These are phyloP conservation scores for Calonectria naviculata DNA, from an alignment of 2,329 filamentous ascomycete genomes.

Conservation along the genomic window DNA sequence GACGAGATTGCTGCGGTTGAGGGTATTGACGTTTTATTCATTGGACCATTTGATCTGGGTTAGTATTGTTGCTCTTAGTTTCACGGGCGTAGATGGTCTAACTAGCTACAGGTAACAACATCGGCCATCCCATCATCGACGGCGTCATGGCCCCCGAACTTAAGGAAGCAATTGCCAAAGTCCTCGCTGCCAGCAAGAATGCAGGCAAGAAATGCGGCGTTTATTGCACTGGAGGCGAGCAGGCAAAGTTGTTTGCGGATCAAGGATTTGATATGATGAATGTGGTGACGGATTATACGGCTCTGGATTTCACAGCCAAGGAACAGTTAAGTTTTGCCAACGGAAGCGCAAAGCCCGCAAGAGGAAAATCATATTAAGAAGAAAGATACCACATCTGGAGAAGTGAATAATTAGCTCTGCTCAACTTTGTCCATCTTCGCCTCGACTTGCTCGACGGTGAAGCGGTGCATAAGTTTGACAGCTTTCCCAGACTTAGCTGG, in stretches of 20 bases:
- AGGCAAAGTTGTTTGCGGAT: slow-evolving; percentile 64
- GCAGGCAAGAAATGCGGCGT: slow-evolving; percentile 76
- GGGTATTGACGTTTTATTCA: slow-evolving; percentile 72
- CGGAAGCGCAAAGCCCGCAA: slow-evolving; percentile 50
- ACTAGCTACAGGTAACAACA: slow-evolving; percentile 61
- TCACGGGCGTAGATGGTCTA: neutral
- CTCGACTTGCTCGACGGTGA: slow-evolving; percentile 74
- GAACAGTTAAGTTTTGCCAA: slow-evolving; percentile 59
- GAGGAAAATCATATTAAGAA: slow-evolving; percentile 54
- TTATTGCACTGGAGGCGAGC: slow-evolving; percentile 66
- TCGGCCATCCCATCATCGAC: slow-evolving; percentile 70
- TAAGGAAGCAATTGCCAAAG: slow-evolving; percentile 66
- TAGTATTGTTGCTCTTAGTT: neutral
- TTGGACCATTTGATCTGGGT: slow-evolving; percentile 75
- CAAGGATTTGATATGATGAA: slow-evolving; percentile 72
- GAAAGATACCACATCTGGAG: neutral
- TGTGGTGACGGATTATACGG: slow-evolving; percentile 66
- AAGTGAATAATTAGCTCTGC: slow-evolving; percentile 25
- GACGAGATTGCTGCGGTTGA: slow-evolving; percentile 71
- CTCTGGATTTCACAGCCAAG: slow-evolving; percentile 57
- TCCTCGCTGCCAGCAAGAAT: slow-evolving; percentile 66
- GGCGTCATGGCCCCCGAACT: slow-evolving; percentile 69
- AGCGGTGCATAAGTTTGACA: slow-evolving; percentile 82
- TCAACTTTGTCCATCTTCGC: slow-evolving; percentile 74
- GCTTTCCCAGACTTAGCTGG: slow-evolving; percentile 68